Percentiles rank a stretch among this genome's conserved stretches.
Conservation (phyloP, 352 stramenopile species). For the Aphanomyces euteiches region DNA sequence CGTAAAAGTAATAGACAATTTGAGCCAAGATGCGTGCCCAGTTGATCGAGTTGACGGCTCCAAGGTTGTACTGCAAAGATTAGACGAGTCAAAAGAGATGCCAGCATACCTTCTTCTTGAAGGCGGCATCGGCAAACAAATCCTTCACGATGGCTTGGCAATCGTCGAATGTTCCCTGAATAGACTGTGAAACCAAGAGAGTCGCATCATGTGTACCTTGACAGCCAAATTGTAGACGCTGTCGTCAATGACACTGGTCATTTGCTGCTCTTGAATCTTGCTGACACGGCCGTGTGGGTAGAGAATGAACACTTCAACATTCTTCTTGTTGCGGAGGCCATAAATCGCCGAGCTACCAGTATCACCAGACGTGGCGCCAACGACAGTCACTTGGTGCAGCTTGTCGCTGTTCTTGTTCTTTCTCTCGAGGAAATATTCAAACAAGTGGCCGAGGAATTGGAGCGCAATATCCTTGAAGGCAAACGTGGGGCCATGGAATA, state of each 20-base stretch:
- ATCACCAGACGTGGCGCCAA: constrained; percentile 97
- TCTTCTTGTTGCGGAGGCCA: constrained; percentile 95
- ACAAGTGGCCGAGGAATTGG: constrained; percentile 98
- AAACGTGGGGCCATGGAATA: constrained; percentile 99
- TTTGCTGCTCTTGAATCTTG: constrained; percentile 98
- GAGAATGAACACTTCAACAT: constrained; percentile 98
- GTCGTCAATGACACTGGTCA: constrained; percentile 96
- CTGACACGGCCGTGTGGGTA: constrained; percentile 95
- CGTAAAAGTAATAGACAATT: constrained; percentile 99
- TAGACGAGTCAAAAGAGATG: background rate
- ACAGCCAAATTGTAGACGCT: constrained; percentile 98
- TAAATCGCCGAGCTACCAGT: constrained; percentile 98
- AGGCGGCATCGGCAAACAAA: constrained; percentile 91
- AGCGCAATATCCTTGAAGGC: constrained; percentile 99
- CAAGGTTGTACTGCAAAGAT: constrained; percentile 75
- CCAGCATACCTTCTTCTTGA: constrained; percentile 75
- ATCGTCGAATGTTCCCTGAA: constrained; percentile 98
- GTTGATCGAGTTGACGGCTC: constrained; percentile 99
- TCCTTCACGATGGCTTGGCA: constrained; percentile 99
- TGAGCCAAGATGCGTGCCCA: constrained; percentile 98
- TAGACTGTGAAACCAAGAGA: background rate
- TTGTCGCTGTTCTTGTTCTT: constrained; percentile 53
- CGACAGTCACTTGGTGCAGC: constrained; percentile 91
- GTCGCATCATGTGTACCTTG: constrained; percentile 34
- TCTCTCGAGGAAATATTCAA: constrained; percentile 97